Evolutionary conservation across 345 rosid species (phyloP).

Genomic region (Salix suchowensis): DNA sequence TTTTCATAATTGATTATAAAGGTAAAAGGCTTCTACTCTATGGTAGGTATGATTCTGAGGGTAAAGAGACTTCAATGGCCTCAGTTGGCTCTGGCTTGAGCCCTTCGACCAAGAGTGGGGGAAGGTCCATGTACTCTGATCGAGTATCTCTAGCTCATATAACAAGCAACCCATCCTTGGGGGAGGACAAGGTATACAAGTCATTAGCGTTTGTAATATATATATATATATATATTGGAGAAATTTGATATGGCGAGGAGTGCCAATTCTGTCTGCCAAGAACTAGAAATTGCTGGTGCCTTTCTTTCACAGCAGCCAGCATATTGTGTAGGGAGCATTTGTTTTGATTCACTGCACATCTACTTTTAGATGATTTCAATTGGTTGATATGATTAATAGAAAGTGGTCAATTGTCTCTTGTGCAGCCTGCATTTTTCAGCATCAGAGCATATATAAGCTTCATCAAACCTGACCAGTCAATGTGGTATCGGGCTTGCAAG

Average conservation of each 20-base stretch:
- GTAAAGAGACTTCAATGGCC: constrained; percentile 70
- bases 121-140: constrained; percentile 68
- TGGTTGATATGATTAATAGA: not conserved
- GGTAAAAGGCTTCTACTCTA: not conserved
- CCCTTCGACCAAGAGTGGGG: constrained; percentile 51
- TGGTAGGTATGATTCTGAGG: constrained; percentile 81
- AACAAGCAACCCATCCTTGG: constrained; percentile 57
- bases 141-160: constrained; percentile 57
- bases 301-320: too few relatives aligned
- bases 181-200: constrained; percentile 63
- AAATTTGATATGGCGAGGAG: not conserved
- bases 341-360: too few relatives aligned
- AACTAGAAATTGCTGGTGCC: too few relatives aligned
- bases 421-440: constrained; percentile 75
- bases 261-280: too few relatives aligned
- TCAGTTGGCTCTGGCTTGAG: constrained; percentile 60
- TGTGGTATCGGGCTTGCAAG: constrained; percentile 98
- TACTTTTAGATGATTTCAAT: too few relatives aligned
- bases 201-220: not conserved
- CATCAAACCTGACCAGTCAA: constrained; percentile 79
- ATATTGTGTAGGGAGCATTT: too few relatives aligned
- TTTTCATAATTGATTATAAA: not conserved
- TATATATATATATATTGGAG: too few relatives aligned
- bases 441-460: constrained; percentile 62
- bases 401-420: not conserved